Evolutionary conservation across 805 yeast genomes (phyloP).

Genomic region (Candida michaelii): DNA sequence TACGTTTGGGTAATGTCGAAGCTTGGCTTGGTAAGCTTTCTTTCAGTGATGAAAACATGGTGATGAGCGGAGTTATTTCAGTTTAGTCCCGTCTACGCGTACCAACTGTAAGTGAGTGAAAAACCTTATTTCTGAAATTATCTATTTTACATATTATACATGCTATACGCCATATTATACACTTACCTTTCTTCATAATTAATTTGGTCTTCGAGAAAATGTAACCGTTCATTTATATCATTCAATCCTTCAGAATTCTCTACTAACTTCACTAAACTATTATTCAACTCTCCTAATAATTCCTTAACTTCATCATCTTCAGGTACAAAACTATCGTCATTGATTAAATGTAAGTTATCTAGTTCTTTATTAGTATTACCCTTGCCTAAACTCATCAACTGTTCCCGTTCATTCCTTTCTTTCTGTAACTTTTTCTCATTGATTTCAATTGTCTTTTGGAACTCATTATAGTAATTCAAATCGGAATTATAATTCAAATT

Average conservation of each 20-base stretch:
- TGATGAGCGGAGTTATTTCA: neutral
- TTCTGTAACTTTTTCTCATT: conserved; percentile 17
- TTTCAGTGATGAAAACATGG: neutral
- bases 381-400: neutral
- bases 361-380: neutral
- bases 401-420: conserved; percentile 8
- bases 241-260: conserved; percentile 8
- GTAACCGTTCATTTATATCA: conserved; percentile 21
- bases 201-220: conserved; percentile 17
- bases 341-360: neutral
- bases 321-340: conserved; percentile 4
- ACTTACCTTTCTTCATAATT: too few relatives aligned
- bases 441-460: conserved; percentile 21
- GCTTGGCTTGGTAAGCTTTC: conserved; percentile 1
- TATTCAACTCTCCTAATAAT: conserved; percentile 7
- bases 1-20: conserved; percentile 28
- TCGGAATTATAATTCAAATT: conserved; percentile 31
- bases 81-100: too few relatives aligned
- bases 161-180: too few relatives aligned
- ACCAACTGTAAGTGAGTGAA: too few relatives aligned
- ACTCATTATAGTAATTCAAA: conserved; percentile 29
- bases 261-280: conserved; percentile 5
- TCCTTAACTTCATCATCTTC: conserved; percentile 10
- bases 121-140: too few relatives aligned
- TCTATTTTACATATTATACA: neutral